A percentile compares a stretch with the other conserved stretches of the same genome.
Evolutionary conservation across 2,329 filamentous ascomycete genomes (phyloP).

Genomic region (Epichloe glyceriae): DNA sequence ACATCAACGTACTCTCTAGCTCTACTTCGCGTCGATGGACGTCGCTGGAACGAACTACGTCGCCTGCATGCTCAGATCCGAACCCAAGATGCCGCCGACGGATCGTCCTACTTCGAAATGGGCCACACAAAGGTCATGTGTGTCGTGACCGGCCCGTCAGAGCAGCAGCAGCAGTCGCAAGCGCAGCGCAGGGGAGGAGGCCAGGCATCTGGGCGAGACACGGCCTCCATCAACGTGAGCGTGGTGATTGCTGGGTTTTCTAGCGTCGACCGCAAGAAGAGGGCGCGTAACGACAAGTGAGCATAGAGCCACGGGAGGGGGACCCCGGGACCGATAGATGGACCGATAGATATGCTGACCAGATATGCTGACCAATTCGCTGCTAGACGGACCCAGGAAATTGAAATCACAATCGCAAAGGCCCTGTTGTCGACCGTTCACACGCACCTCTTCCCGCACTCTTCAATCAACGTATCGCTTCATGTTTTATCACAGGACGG

Average conservation of each 20-base stretch:
- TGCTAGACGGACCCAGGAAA: slow-evolving; percentile 61
- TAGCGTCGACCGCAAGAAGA: slow-evolving; percentile 70
- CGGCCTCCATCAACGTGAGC: slow-evolving; percentile 58
- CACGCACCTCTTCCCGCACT: slow-evolving; percentile 80
- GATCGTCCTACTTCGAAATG: slow-evolving; percentile 88
- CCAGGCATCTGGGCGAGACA: slow-evolving; percentile 32
- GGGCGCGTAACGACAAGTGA: slow-evolving; percentile 66
- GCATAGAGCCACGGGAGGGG: slow-evolving; percentile 12
- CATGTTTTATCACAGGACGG: slow-evolving; percentile 87
- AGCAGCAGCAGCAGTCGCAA: slow-evolving; percentile 47
- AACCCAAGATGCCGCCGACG: slow-evolving; percentile 84
- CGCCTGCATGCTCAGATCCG: slow-evolving; percentile 79
- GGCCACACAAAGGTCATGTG: slow-evolving; percentile 96
- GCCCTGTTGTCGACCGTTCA: slow-evolving; percentile 69
- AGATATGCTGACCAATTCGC: background rate
- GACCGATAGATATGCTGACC: background rate
- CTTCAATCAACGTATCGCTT: slow-evolving; percentile 68
- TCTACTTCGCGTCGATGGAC: slow-evolving; percentile 67
- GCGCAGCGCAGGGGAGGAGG: slow-evolving; percentile 20
- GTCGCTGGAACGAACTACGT: slow-evolving; percentile 94
- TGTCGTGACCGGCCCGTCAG: slow-evolving; percentile 74
- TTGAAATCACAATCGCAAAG: slow-evolving; percentile 65
- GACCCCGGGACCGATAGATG: too few species aligned
- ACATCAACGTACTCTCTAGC: slow-evolving; percentile 84
- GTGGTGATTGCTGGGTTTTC: slow-evolving; percentile 82